Evolutionary conservation across 495 filamentous ascomycete species (phyloP).

Genomic region (Talaromyces proteolyticus): DNA sequence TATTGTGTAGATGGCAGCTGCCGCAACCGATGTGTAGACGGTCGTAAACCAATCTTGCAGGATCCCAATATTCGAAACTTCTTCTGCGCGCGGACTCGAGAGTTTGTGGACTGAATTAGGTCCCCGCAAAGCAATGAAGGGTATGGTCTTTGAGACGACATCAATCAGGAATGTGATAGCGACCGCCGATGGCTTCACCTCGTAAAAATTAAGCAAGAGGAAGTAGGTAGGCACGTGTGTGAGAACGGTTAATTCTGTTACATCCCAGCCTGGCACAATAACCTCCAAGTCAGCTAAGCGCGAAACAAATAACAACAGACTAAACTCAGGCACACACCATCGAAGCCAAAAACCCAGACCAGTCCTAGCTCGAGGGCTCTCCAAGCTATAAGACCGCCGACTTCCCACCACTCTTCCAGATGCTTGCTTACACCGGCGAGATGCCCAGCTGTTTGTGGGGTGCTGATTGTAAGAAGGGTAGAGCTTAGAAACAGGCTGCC

Average conservation of each 20-base stretch:
- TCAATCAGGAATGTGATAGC: conserved; percentile 56
- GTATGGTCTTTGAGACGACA: conserved; percentile 57
- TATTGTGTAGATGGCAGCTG: conserved; percentile 61
- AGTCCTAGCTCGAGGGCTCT: conserved; percentile 62
- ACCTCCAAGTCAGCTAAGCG: background rate
- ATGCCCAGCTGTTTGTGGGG: conserved; percentile 46
- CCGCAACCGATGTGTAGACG: conserved; percentile 56
- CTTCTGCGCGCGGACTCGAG: conserved; percentile 28
- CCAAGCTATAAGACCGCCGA: conserved; percentile 58
- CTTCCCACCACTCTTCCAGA: conserved; percentile 53
- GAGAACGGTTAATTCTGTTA: conserved; percentile 59
- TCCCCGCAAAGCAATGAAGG: conserved; percentile 64
- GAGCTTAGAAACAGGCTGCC: conserved; percentile 57
- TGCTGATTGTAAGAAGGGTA: conserved; percentile 47
- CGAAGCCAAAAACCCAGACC: conserved; percentile 65
- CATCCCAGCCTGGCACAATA: conserved; percentile 53
- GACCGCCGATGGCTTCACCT: conserved; percentile 50
- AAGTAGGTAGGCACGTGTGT: conserved; percentile 65
- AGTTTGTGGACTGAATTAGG: conserved; percentile 56
- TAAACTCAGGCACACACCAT: conserved; percentile 40
- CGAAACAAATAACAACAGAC: background rate
- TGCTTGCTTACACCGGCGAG: conserved; percentile 56
- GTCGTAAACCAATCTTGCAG: conserved; percentile 59
- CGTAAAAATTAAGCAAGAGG: conserved; percentile 70
- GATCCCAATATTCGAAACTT: conserved; percentile 61